phyloP scores from a whole-genome alignment of 208 protist species.

The Strigomonas culicis region DNA sequence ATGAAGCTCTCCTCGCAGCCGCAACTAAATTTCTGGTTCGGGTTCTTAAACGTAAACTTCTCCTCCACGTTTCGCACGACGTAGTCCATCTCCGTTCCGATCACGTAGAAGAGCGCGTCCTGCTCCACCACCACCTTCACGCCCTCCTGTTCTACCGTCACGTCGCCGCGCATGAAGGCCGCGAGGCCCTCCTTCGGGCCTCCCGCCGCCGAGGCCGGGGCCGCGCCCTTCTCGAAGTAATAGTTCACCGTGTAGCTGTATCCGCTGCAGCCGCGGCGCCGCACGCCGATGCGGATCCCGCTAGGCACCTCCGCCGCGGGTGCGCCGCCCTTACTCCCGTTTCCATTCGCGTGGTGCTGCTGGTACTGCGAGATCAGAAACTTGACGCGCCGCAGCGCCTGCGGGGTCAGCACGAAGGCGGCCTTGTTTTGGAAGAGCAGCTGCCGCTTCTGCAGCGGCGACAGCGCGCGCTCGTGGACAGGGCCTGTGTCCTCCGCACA shows the following conservation, averaged over 20 bases:
- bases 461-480: conserved; percentile 54
- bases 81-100: conserved; percentile 97
- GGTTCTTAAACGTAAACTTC: conserved; percentile 97
- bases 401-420: conserved; percentile 75
- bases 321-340: background rate
- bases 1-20: conserved; percentile 97
- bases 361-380: conserved; percentile 59
- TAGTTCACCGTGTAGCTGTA: conserved; percentile 97
- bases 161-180: conserved; percentile 29
- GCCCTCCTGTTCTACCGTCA: conserved; percentile 89
- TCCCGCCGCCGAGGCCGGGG: background rate
- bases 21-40: conserved; percentile 95
- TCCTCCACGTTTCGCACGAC: conserved; percentile 90
- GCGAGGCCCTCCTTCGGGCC: too few species aligned
- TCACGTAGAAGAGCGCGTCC: conserved; percentile 95
- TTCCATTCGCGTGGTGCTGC: background rate
- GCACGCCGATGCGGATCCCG: conserved; percentile 93
- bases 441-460: conserved; percentile 79
- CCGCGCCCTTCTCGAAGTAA: conserved; percentile 21
- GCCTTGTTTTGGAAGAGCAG: conserved; percentile 79
- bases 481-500: conserved; percentile 70
- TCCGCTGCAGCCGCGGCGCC: conserved; percentile 94
- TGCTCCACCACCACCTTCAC: conserved; percentile 93
- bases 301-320: conserved; percentile 8
- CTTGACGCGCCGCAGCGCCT: conserved; percentile 77